Base-by-base conservation (phyloP, 768 basidiomycete genomes). In the Tricholoma saponaceum region DNA sequence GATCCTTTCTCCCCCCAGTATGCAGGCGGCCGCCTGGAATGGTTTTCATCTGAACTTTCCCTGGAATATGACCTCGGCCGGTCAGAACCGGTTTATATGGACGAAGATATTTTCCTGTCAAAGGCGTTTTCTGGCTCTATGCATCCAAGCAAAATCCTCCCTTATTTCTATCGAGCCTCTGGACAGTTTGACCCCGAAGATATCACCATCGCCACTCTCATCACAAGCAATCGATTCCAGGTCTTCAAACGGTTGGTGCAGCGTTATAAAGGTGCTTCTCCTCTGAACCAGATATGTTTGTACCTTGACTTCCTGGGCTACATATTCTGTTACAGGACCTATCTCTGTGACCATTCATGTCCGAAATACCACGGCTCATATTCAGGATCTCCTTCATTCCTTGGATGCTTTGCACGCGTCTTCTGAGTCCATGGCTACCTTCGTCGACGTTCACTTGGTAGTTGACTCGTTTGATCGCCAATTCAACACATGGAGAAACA, bases 401-500 rank as follows among this genome's bases (percentile, higher is more conserved):
- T 76, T 94, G 25, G 84, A 87, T 63, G 74, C 74, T 5, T 75
- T 94, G 43, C 89, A 93, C 72, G 76, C 76, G 4, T 83, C 87
- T 7, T 85, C 84, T 3, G 82, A 82, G 1, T 76, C 72, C 55
- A 88, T 94, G 81, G 73, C 81, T 46, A 74, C 70, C 25, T 85
- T 81, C 63, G 90, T 94, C 51, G 93, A 95, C 67, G 83, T 95
- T 12, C 93, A 95, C 66, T 83, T 95, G 52, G 87, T 95, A 28
- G 76, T 94, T 61, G 90, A 92, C 64, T 79, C 83, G 3, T 89
- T 88, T 61, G 86, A 87, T 59, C 83, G 92, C 5, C 90, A 93
- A 68, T 87, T 95, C 77, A 95, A 95, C 70, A 85, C 89, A 22
- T 95, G 92, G 90, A 81, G 93, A 32, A 95, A 95, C 68, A 82